A percentile compares a stretch with the other conserved stretches of the same genome.
These are phyloP conservation scores for Croton setiger DNA, from an alignment of 441 rosid species.

Conservation along the genomic window DNA sequence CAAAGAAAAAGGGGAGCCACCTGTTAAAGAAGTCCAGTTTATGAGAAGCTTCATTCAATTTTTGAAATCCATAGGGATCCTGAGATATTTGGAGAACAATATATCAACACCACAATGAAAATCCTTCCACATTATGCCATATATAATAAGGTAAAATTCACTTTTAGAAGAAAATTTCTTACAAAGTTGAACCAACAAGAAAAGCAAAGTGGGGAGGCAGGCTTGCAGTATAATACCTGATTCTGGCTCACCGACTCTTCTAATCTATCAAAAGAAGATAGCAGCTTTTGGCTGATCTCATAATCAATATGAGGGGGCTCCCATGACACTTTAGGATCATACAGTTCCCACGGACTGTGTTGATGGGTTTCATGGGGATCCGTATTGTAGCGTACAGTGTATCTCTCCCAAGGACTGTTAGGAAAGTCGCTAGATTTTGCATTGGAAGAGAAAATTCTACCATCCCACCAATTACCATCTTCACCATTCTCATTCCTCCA, in stretches of 20 bases:
- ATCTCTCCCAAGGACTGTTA: slow-evolving; percentile 98
- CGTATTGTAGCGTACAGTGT: slow-evolving; percentile 56
- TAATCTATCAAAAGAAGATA: slow-evolving; percentile 50
- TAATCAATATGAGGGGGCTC: slow-evolving; percentile 71
- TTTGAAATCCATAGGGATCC: slow-evolving; percentile 74
- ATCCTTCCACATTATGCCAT: slow-evolving; percentile 1
- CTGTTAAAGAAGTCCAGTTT: slow-evolving; percentile 78
- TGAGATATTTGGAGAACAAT: slow-evolving; percentile 34
- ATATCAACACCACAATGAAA: slow-evolving; percentile 13
- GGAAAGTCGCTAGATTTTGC: slow-evolving; percentile 70
- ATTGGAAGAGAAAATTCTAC: slow-evolving; percentile 61
- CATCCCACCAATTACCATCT: slow-evolving; percentile 97
- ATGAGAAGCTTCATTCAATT: slow-evolving; percentile 66
- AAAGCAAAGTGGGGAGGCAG: background rate
- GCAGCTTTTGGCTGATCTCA: slow-evolving; percentile 43
- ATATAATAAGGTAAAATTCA: background rate
- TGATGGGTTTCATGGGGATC: slow-evolving; percentile 56
- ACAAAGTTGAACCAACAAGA: slow-evolving; percentile 16
- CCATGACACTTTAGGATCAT: slow-evolving; percentile 64
- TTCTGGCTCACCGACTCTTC: slow-evolving; percentile 54
- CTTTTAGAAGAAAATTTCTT: slow-evolving; percentile 9
- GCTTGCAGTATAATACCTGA: slow-evolving; percentile 41
- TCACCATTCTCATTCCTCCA: slow-evolving; percentile 89
- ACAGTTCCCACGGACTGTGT: slow-evolving; percentile 99
- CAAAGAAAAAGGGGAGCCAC: slow-evolving; percentile 29